phyloP scores from a whole-genome alignment of 352 stramenopile species.

The Globisporangium alternatum region DNA sequence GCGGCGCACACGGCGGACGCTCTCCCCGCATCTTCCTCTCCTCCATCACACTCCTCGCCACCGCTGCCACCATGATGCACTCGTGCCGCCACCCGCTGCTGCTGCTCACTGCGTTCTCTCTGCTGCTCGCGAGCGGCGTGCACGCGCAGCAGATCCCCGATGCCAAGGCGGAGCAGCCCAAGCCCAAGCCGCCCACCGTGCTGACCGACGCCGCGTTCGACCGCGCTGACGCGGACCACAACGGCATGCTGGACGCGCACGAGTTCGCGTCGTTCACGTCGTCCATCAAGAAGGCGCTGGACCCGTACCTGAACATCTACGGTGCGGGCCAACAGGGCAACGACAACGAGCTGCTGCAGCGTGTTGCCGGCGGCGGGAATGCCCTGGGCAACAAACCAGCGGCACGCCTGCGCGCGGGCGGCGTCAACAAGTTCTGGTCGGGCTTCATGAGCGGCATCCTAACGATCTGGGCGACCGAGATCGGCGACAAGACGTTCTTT shows the following conservation, averaged over 20 bases:
- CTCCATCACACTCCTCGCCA: neutral
- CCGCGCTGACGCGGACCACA: constrained; percentile 67
- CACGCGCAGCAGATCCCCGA: constrained; percentile 12
- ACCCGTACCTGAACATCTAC: constrained; percentile 42
- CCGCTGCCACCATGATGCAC: constrained; percentile 4
- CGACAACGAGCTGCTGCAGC: constrained; percentile 18
- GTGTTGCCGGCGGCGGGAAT: neutral
- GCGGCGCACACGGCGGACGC: neutral
- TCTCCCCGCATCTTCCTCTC: neutral
- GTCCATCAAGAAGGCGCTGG: constrained; percentile 46
- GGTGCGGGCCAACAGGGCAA: constrained; percentile 13
- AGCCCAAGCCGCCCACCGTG: constrained; percentile 20
- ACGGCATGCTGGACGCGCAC: constrained; percentile 54
- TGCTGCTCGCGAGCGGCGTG: constrained; percentile 18
- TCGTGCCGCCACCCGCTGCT: constrained; percentile 22
- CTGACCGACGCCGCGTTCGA: constrained; percentile 47
- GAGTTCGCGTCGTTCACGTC: constrained; percentile 69
- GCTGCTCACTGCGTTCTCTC: constrained; percentile 15
- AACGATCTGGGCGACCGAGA: constrained; percentile 98
- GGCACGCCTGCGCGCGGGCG: constrained; percentile 33
- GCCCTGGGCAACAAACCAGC: constrained; percentile 4
- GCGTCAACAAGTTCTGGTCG: constrained; percentile 82
- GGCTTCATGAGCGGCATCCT: constrained; percentile 87
- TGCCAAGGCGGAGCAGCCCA: constrained; percentile 7
- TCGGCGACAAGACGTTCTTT: constrained; percentile 99